A percentile compares a stretch with the other conserved stretches of the same genome.
These are phyloP conservation scores for Colletotrichum tofieldiae DNA, from an alignment of 2,329 filamentous ascomycete species.

Conservation along the genomic window DNA sequence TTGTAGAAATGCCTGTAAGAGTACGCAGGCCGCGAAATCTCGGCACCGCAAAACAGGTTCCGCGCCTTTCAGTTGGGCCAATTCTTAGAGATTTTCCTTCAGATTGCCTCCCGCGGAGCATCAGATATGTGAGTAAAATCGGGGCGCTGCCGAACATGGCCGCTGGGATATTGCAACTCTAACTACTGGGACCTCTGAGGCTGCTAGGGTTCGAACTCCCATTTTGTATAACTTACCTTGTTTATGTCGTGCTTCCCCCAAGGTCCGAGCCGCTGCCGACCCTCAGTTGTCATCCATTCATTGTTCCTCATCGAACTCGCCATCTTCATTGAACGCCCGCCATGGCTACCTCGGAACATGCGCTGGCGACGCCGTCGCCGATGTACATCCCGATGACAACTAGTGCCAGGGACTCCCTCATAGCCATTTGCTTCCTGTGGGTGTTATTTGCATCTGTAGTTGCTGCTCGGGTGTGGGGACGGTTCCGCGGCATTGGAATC, in stretches of 20 bases:
- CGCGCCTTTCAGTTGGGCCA: not conserved
- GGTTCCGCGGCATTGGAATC: constrained; percentile 36
- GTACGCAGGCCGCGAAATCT: constrained; percentile 1
- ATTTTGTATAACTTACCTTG: constrained; percentile 23
- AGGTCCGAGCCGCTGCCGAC: not conserved
- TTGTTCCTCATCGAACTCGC: not conserved
- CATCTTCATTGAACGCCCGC: not conserved
- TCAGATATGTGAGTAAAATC: not conserved
- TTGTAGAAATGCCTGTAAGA: constrained; percentile 8
- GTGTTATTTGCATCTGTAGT: constrained; percentile 28
- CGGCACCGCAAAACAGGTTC: not conserved
- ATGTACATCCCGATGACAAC: constrained; percentile 41
- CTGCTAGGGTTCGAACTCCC: not conserved
- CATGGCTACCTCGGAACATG: constrained; percentile 18
- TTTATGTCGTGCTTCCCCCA: constrained; percentile 20
- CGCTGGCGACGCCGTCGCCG: constrained; percentile 13
- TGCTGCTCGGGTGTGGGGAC: constrained; percentile 34
- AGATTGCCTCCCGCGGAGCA: not conserved
- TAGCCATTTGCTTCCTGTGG: constrained; percentile 39
- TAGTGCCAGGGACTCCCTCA: constrained; percentile 35
- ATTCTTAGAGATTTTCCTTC: constrained; percentile 9
- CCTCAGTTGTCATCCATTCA: not conserved
- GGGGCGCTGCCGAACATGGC: not conserved
- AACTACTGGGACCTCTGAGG: constrained; percentile 9
- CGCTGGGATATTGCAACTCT: constrained; percentile 6